Evolutionary conservation across 2,329 filamentous ascomycete genomes (phyloP).

Genomic region (Colletotrichum eleusines): DNA sequence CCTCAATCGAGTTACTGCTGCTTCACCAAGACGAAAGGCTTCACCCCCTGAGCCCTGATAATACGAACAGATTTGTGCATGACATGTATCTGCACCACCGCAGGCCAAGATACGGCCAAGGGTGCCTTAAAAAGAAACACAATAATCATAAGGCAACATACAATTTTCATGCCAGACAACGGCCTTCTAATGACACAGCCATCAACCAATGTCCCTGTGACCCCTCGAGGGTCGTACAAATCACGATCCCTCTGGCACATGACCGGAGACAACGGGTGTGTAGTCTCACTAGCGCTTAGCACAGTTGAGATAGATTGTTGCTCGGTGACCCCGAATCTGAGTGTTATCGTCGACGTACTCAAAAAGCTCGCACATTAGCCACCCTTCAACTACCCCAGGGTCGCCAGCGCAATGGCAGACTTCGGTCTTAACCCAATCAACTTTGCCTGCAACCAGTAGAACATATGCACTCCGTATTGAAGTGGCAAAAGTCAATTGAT

Average conservation of each 20-base stretch:
- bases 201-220: no score
- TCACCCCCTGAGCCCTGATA: no score
- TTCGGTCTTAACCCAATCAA: slow-evolving; percentile 13
- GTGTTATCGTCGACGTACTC: neutral
- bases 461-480: no score
- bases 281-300: neutral
- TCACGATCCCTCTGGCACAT: neutral
- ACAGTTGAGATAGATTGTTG: neutral
- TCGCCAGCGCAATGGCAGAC: neutral
- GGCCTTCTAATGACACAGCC: no score
- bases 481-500: neutral
- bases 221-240: neutral
- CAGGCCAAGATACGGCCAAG: no score
- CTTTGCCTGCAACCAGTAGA: neutral
- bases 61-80: no score
- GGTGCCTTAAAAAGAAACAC: no score
- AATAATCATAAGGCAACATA: no score
- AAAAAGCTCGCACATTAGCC: slow-evolving; percentile 9
- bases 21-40: no score
- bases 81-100: no score
- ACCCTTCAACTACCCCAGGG: neutral
- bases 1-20: no score
- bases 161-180: neutral
- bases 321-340: neutral
- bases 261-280: neutral